phyloP scores from a whole-genome alignment of 2,329 filamentous ascomycete species.

The Ophiostoma himal-ulmi region DNA sequence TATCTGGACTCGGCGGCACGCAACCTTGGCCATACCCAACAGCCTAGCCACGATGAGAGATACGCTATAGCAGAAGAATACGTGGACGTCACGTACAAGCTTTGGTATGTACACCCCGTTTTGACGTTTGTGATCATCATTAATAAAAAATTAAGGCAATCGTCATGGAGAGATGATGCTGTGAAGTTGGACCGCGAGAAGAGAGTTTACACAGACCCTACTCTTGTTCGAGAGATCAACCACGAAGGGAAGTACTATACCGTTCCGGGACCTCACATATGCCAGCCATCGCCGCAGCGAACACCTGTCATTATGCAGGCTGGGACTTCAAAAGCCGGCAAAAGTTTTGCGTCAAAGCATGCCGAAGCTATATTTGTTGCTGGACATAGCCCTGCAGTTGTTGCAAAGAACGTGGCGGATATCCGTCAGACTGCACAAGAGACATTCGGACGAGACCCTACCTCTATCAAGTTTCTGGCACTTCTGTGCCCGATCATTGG shows the following conservation, averaged over 20 bases:
- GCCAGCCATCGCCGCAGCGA: conserved; percentile 19
- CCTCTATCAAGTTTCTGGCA: conserved; percentile 27
- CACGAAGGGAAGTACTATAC: conserved; percentile 22
- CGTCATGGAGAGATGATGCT: conserved; percentile 23
- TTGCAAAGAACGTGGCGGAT: conserved; percentile 18
- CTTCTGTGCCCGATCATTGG: conserved; percentile 25
- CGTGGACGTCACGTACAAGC: conserved; percentile 27
- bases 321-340: conserved; percentile 28
- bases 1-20: conserved; percentile 24
- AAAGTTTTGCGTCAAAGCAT: conserved; percentile 28
- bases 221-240: conserved; percentile 21
- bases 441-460: conserved; percentile 30
- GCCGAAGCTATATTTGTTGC: conserved; percentile 28
- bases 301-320: conserved; percentile 29
- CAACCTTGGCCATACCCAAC: conserved; percentile 21
- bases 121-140: background rate
- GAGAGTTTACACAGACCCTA: conserved; percentile 19
- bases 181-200: conserved; percentile 18
- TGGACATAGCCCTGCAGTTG: conserved; percentile 24
- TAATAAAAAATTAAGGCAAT: conserved; percentile 11
- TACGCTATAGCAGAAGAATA: conserved; percentile 28
- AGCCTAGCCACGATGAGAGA: conserved; percentile 26
- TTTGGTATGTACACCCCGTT: conserved; percentile 9
- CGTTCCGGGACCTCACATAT: conserved; percentile 29
- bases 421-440: conserved; percentile 22